These are phyloP conservation scores for Hypocreales sp. DNA, from an alignment of 2,329 filamentous ascomycete species.

Conservation along the genomic window DNA sequence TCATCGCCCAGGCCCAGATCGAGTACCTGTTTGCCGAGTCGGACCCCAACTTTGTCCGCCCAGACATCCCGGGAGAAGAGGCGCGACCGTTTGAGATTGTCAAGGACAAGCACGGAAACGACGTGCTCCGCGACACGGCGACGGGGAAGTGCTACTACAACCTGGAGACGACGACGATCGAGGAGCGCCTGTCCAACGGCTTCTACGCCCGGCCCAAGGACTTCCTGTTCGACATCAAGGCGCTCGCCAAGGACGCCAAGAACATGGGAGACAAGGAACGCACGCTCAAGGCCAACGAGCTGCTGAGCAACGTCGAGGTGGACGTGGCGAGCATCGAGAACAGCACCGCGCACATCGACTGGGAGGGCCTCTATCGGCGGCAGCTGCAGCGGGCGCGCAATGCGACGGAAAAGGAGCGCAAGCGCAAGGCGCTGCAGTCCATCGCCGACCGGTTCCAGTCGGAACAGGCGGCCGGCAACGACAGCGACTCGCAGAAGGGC, in stretches of 20 bases:
- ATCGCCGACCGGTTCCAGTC: conserved; percentile 32
- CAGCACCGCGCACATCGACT: conserved; percentile 54
- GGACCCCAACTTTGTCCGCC: conserved; percentile 53
- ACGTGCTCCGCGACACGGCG: conserved; percentile 58
- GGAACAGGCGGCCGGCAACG: conserved; percentile 33
- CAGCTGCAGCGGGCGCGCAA: conserved; percentile 50
- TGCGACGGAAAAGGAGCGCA: conserved; percentile 43
- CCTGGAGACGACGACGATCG: conserved; percentile 79
- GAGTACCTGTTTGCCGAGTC: conserved; percentile 74
- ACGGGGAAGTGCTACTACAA: conserved; percentile 90
- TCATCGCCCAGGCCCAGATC: conserved; percentile 59
- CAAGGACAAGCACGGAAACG: conserved; percentile 63
- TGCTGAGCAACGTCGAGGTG: conserved; percentile 85
- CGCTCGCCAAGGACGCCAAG: conserved; percentile 71
- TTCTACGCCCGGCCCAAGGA: conserved; percentile 87
- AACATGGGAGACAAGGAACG: conserved; percentile 70
- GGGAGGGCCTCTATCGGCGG: conserved; percentile 65
- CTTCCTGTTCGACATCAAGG: conserved; percentile 76
- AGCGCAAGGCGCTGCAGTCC: conserved; percentile 46
- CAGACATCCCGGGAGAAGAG: conserved; percentile 37
- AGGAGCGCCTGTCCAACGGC: conserved; percentile 91
- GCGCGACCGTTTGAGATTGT: conserved; percentile 65
- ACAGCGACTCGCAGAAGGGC: conserved; percentile 37
- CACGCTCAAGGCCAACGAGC: conserved; percentile 76
- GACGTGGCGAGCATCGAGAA: conserved; percentile 68